phyloP scores from a whole-genome alignment of 805 yeast genomes.

The Isabelozyma rhagii region DNA sequence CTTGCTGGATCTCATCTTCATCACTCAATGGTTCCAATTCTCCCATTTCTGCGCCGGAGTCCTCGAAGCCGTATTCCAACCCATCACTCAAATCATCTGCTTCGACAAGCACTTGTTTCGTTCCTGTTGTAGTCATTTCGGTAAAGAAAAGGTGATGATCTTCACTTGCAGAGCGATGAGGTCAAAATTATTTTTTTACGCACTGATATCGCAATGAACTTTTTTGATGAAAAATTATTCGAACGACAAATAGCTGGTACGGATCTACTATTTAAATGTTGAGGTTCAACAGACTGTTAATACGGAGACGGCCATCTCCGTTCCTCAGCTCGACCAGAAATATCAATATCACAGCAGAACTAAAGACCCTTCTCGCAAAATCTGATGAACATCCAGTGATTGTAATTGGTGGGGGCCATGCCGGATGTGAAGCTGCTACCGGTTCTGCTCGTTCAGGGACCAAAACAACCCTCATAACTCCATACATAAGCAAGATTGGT shows the following conservation, averaged over 20 bases:
- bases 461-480: constrained; percentile 71
- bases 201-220: too few relatives aligned
- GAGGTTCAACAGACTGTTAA: background rate
- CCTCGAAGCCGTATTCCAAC: constrained; percentile 54
- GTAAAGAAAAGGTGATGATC: background rate
- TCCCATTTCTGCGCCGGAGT: constrained; percentile 17
- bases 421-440: constrained; percentile 96
- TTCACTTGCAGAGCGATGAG: background rate
- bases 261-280: background rate
- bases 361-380: constrained; percentile 22
- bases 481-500: constrained; percentile 72
- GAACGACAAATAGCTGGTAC: too few relatives aligned
- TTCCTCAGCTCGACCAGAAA: constrained; percentile 4
- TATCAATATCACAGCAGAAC: constrained; percentile 20
- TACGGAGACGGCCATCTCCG: constrained; percentile 18
- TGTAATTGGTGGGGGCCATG: constrained; percentile 97
- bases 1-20: constrained; percentile 10
- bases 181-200: too few relatives aligned
- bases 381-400: constrained; percentile 58
- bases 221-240: too few relatives aligned
- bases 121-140: background rate
- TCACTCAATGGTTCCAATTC: constrained; percentile 10
- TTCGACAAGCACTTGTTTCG: background rate
- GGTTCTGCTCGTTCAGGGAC: constrained; percentile 87
- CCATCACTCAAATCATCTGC: constrained; percentile 84